Conservation (phyloP, 2,329 filamentous ascomycete species). For the Fusarium brevicatenulatum region DNA sequence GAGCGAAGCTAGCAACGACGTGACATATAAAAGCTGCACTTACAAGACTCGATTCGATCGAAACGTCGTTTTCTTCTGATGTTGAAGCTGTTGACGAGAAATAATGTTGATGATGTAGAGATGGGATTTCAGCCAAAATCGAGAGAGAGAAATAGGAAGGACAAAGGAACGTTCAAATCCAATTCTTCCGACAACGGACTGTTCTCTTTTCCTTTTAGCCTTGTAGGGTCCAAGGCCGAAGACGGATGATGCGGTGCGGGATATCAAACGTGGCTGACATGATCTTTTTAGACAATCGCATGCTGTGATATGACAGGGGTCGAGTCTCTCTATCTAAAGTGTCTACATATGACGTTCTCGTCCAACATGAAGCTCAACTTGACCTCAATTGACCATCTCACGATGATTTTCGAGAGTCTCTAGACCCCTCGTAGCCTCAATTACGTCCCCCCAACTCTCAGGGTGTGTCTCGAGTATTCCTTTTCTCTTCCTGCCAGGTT, state of each 20-base stretch:
- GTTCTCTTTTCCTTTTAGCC: constrained; percentile 38
- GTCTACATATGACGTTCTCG: constrained; percentile 24
- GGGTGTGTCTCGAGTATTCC: constrained; percentile 36
- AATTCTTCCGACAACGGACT: constrained; percentile 43
- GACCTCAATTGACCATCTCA: constrained; percentile 21
- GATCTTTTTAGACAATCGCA: constrained; percentile 33
- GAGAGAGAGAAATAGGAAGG: constrained; percentile 28
- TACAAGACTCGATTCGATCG: constrained; percentile 19
- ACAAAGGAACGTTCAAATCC: constrained; percentile 18
- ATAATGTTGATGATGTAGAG: constrained; percentile 21
- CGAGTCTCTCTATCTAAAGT: constrained; percentile 24
- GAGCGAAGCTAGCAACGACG: constrained; percentile 15
- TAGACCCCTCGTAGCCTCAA: constrained; percentile 3
- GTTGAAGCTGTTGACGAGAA: constrained; percentile 14
- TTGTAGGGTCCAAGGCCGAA: constrained; percentile 31
- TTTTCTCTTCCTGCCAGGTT: constrained; percentile 27
- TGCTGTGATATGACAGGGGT: constrained; percentile 27
- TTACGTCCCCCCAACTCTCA: constrained; percentile 18
- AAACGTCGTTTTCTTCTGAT: constrained; percentile 12
- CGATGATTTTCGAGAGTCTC: constrained; percentile 34
- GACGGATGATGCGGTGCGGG: constrained; percentile 28
- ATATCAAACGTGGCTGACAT: constrained; percentile 36
- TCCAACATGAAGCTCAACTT: constrained; percentile 32
- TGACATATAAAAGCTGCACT: constrained; percentile 23
- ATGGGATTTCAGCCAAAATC: constrained; percentile 30